These are phyloP conservation scores for Aspergillus fumigatiaffinis DNA, from an alignment of 2,329 filamentous ascomycete genomes.

Conservation along the genomic window DNA sequence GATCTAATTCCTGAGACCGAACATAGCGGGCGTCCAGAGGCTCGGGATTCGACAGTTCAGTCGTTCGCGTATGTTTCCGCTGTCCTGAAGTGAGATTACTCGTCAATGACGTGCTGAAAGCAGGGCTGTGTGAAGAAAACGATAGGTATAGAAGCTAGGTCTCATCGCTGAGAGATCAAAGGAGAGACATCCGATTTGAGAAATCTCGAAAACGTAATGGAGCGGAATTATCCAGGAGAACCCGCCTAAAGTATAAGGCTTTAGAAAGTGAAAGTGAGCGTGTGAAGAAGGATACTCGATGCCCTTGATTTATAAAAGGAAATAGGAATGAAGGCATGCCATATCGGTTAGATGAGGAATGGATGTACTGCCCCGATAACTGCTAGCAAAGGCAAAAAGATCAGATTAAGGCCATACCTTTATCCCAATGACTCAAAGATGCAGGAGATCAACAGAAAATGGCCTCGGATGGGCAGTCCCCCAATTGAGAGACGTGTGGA, in stretches of 20 bases:
- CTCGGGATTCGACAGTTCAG: background rate
- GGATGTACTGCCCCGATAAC: background rate
- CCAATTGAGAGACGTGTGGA: no score
- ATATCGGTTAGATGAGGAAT: background rate
- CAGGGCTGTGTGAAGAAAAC: no score
- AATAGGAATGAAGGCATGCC: background rate
- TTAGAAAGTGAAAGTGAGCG: background rate
- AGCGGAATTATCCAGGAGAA: background rate
- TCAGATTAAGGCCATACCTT: background rate
- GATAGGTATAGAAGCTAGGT: no score
- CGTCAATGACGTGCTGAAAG: no score
- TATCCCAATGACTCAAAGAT: background rate
- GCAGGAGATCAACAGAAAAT: no score
- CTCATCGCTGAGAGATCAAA: no score
- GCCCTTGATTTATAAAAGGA: background rate
- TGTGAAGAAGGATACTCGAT: background rate
- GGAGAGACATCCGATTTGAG: no score
- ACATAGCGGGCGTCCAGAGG: background rate
- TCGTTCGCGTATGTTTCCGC: background rate
- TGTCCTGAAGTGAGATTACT: no score
- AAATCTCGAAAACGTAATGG: background rate
- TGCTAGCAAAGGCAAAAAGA: background rate
- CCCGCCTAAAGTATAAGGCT: background rate
- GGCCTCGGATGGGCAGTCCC: no score
- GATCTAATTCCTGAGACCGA: background rate